These are phyloP conservation scores for Aureobasidium vineae DNA, from an alignment of 2,329 filamentous ascomycete species.

Conservation along the genomic window DNA sequence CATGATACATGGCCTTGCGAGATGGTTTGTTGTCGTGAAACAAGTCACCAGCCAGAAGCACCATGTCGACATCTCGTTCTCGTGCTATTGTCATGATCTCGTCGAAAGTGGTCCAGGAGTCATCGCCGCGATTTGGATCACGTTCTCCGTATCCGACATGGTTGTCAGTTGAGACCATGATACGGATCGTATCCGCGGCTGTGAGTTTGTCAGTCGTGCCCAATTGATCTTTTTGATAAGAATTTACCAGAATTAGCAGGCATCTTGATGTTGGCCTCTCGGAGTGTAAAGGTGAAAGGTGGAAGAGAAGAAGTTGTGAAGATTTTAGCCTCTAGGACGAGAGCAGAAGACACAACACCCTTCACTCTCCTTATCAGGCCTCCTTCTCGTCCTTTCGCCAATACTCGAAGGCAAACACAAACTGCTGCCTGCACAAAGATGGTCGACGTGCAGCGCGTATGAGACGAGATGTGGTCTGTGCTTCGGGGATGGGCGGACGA, in stretches of 20 bases:
- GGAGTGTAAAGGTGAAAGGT: conserved; percentile 4
- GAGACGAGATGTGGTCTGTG: conserved; percentile 11
- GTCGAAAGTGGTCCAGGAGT: conserved; percentile 95
- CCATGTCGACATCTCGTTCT: conserved; percentile 93
- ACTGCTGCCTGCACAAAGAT: conserved; percentile 21
- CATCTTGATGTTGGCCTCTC: conserved; percentile 13
- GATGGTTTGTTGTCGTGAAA: conserved; percentile 99
- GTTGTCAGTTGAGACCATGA: conserved; percentile 92
- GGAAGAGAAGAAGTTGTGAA: not conserved
- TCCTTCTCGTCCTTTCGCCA: not conserved
- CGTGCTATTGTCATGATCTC: conserved; percentile 90
- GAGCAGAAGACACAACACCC: not conserved
- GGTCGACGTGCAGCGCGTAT: conserved; percentile 23
- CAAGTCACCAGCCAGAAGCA: conserved; percentile 87
- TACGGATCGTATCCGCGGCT: conserved; percentile 82
- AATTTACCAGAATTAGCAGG: conserved; percentile 12
- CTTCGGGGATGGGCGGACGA: conserved; percentile 15
- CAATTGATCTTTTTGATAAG: not conserved
- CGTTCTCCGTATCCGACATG: conserved; percentile 97
- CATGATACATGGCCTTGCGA: conserved; percentile 92
- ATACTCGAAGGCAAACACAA: conserved; percentile 12
- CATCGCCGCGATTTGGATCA: conserved; percentile 89
- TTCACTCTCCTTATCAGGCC: not conserved
- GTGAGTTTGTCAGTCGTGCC: not conserved
- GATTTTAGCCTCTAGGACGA: not conserved